phyloP scores from a whole-genome alignment of 164 flowering plant species.

The Chimonanthus praecox region DNA sequence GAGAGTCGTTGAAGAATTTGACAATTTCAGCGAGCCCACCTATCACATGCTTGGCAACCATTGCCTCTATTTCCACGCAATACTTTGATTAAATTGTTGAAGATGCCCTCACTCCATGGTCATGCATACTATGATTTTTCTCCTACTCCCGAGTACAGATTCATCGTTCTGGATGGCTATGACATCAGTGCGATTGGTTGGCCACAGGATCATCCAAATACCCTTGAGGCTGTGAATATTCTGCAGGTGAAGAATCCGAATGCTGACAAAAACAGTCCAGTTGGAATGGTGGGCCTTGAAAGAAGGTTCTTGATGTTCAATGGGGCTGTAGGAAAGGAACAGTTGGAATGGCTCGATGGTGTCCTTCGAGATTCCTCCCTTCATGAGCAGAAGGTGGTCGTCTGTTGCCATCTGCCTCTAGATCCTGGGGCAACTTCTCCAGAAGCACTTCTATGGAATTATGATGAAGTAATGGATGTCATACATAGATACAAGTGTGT shows the following conservation, averaged over 20 bases:
- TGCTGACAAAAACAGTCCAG: slow-evolving; percentile 72
- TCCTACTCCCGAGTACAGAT: slow-evolving; percentile 66
- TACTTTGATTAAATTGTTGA: slow-evolving; percentile 56
- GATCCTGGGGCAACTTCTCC: slow-evolving; percentile 55
- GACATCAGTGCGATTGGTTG: slow-evolving; percentile 93
- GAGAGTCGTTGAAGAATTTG: slow-evolving; percentile 58
- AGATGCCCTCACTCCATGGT: slow-evolving; percentile 41
- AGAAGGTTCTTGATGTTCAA: slow-evolving; percentile 87
- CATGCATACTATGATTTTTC: slow-evolving; percentile 79
- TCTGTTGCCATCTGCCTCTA: slow-evolving; percentile 87
- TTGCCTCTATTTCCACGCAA: slow-evolving; percentile 87
- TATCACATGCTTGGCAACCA: slow-evolving; percentile 97
- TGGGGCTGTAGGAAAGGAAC: slow-evolving; percentile 80
- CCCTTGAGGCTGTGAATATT: slow-evolving; percentile 47
- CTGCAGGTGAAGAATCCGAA: slow-evolving; percentile 73
- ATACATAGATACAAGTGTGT: slow-evolving; percentile 73
- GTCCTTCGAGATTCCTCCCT: slow-evolving; percentile 58
- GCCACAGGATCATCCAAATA: slow-evolving; percentile 72
- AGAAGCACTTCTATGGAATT: slow-evolving; percentile 86
- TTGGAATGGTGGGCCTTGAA: slow-evolving; percentile 51
- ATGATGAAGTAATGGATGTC: slow-evolving; percentile 75
- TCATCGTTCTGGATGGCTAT: slow-evolving; percentile 87
- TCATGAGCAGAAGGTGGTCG: slow-evolving; percentile 57
- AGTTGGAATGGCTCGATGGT: slow-evolving; percentile 65
- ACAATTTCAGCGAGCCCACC: slow-evolving; percentile 54